A percentile compares a stretch with the other conserved stretches of the same genome.
Evolutionary conservation across 1,139 yeast species (phyloP).

Genomic region (Diutina mesorugosa): DNA sequence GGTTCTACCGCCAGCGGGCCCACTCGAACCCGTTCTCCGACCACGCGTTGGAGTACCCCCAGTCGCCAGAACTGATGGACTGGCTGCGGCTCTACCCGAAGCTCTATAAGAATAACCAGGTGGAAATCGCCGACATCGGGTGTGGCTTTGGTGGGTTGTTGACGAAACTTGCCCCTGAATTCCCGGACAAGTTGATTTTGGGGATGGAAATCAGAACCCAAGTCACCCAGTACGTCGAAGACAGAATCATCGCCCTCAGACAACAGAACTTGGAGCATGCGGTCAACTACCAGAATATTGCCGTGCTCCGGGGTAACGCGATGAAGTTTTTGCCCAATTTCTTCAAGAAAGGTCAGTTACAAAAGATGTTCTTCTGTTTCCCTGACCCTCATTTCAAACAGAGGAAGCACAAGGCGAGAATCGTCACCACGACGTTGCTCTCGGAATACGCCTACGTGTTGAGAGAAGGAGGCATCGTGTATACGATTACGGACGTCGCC

Average conservation of each 20-base stretch:
- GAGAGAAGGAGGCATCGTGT: constrained; percentile 75
- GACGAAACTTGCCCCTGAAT: constrained; percentile 65
- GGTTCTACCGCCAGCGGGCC: constrained; percentile 91
- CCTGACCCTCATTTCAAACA: constrained; percentile 99
- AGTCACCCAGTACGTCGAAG: constrained; percentile 94
- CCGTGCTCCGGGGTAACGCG: constrained; percentile 88
- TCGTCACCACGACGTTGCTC: constrained; percentile 75
- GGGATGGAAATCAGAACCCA: constrained; percentile 98
- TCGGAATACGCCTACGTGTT: constrained; percentile 89
- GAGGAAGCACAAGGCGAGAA: constrained; percentile 94
- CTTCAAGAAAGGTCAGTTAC: constrained; percentile 65
- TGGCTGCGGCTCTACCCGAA: constrained; percentile 73
- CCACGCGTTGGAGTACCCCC: constrained; percentile 83
- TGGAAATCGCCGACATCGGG: constrained; percentile 91
- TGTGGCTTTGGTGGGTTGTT: constrained; percentile 96
- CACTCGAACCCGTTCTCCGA: constrained; percentile 97
- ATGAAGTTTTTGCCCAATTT: constrained; percentile 96
- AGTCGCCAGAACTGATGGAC: constrained; percentile 69
- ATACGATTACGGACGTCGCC: constrained; percentile 91
- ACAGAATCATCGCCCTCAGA: constrained; percentile 81
- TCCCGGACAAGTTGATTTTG: constrained; percentile 60
- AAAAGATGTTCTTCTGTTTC: constrained; percentile 93
- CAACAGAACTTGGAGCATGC: constrained; percentile 21
- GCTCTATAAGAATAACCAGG: constrained; percentile 34
- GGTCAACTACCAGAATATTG: constrained; percentile 58